A percentile compares a stretch with the other conserved stretches of the same genome.
phyloP scores from a whole-genome alignment of 2,329 filamentous ascomycete species.

The Alternaria ventricosa region DNA sequence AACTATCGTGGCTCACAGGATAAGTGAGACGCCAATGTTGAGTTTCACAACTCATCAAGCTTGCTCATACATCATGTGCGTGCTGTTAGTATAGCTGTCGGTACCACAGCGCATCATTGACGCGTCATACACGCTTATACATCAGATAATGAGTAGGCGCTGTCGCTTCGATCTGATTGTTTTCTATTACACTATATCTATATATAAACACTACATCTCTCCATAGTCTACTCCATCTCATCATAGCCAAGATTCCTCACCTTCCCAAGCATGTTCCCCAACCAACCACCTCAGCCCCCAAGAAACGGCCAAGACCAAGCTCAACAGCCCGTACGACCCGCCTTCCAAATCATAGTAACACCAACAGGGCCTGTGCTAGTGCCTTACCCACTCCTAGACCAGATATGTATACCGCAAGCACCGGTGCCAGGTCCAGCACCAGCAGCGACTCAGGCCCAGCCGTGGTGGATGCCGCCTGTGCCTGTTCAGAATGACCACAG shows the following conservation, averaged over 20 bases:
- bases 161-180: not conserved
- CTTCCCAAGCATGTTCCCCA: not conserved
- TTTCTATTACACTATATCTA: not conserved
- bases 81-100: not conserved
- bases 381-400: not conserved
- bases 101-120: not conserved
- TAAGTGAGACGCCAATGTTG: not conserved
- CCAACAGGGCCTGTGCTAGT: not conserved
- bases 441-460: not conserved
- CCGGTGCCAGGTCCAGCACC: not conserved
- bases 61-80: not conserved
- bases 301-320: not conserved
- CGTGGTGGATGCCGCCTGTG: not conserved
- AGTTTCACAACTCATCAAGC: not conserved
- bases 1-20: not conserved
- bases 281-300: not conserved
- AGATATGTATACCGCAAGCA: not conserved
- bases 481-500: not conserved
- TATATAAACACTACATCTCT: not conserved
- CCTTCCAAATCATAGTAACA: not conserved
- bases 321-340: not conserved
- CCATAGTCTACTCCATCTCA: not conserved
- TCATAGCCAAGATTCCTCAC: not conserved
- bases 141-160: not conserved
- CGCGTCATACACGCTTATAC: not conserved